Evolutionary conservation across 805 yeast species (phyloP).

Genomic region (Torulaspora delbrueckii): DNA sequence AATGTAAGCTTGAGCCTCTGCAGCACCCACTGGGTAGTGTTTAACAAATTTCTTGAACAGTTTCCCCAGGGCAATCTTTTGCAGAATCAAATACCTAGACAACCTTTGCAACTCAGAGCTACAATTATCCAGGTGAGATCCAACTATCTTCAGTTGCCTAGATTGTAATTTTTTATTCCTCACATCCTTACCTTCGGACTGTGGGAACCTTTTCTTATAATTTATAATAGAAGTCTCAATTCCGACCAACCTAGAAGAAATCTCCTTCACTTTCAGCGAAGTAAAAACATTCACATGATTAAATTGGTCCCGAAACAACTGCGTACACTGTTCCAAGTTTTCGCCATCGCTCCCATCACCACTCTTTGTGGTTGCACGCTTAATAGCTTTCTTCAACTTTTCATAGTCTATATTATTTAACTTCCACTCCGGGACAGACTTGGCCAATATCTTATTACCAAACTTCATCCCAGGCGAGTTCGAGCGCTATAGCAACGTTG

Average conservation of each 20-base stretch:
- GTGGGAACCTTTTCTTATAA: conserved; percentile 8
- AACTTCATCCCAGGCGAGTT: conserved; percentile 59
- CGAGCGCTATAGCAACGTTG: no score
- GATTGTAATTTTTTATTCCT: conserved; percentile 3
- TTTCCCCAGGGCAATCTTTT: conserved; percentile 57
- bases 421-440: conserved; percentile 87
- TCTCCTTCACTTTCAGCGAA: conserved; percentile 30
- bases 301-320: conserved; percentile 25
- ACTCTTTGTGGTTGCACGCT: conserved; percentile 44
- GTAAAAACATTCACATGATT: conserved; percentile 26
- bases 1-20: conserved; percentile 14
- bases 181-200: not conserved
- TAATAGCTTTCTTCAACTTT: conserved; percentile 62
- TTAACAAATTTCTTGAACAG: conserved; percentile 48
- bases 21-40: conserved; percentile 21
- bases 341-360: conserved; percentile 3
- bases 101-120: conserved; percentile 45
- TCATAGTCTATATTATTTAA: conserved; percentile 80
- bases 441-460: conserved; percentile 66
- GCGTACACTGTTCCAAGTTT: conserved; percentile 10
- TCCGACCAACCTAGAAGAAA: conserved; percentile 26
- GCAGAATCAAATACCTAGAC: conserved; percentile 52
- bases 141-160: conserved; percentile 17
- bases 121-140: conserved; percentile 21
- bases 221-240: conserved; percentile 26